phyloP scores from a whole-genome alignment of 1,139 yeast species.

The Yamadazyma dendronema region DNA sequence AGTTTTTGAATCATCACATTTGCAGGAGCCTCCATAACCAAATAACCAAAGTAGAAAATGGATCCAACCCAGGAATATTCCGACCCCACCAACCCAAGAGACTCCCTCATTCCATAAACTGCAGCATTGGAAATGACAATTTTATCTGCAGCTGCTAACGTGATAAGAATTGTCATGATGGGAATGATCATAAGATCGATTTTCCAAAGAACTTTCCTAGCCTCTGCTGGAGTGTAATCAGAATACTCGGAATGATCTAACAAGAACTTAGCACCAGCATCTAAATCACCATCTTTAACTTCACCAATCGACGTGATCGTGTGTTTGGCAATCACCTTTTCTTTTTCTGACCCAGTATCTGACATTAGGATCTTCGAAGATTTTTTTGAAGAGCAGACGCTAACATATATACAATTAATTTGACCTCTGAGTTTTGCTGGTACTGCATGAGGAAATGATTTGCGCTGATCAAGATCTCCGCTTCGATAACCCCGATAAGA shows the following conservation, averaged over 20 bases:
- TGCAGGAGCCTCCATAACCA: conserved; percentile 15
- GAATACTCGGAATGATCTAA: conserved; percentile 19
- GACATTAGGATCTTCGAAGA: no score
- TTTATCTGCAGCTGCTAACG: conserved; percentile 21
- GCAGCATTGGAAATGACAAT: conserved; percentile 33
- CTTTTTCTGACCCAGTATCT: not conserved
- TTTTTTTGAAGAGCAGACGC: no score
- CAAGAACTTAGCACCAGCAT: conserved; percentile 20
- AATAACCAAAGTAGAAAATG: conserved; percentile 19
- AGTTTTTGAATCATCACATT: conserved; percentile 16
- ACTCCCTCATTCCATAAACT: conserved; percentile 33
- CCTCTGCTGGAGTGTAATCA: conserved; percentile 21
- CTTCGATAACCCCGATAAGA: not conserved
- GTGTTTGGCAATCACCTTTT: not conserved
- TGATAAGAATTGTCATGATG: conserved; percentile 12
- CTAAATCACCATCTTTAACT: conserved; percentile 9
- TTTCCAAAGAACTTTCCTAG: conserved; percentile 21
- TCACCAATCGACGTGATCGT: conserved; percentile 7
- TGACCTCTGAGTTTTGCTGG: no score
- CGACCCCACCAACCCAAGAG: conserved; percentile 17
- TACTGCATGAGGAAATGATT: no score
- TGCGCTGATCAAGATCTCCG: not conserved
- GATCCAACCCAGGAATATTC: conserved; percentile 20
- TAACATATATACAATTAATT: no score
- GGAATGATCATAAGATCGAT: conserved; percentile 22